Evolutionary conservation across 2,329 filamentous ascomycete genomes (phyloP), one percentile per base, ranked within the genome.

Genomic region (Nigrograna mackinnonii): DNA sequence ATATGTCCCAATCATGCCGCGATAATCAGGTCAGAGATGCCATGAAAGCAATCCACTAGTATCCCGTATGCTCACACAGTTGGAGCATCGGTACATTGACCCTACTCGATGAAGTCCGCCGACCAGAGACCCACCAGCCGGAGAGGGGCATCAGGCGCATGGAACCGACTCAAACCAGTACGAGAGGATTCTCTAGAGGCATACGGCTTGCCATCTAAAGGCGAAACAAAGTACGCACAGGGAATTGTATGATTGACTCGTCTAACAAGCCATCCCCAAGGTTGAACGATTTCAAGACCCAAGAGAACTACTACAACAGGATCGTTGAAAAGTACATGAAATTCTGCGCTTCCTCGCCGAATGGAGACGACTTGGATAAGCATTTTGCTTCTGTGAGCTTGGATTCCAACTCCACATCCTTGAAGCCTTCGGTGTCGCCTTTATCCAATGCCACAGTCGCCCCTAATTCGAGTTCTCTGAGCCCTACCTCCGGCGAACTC

Each of bases 251-350:
- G 35, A 28, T 21, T 35, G n/a, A 31, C 17, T 30, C 20, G 26
- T 31, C 37, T 16, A 46, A 24, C 22, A 34, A 12, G 11, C 14
- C 24, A 11, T 28, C 11, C 21, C 38, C 19, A 46, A 77, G 74
- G 46, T 62, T 75, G 17, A 71, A 73, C 44, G 84, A 92, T 57
- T 75, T 79, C 68, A 89, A 88, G 70, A 81, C 80, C 6, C 92
- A 97, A 70, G 87, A 95, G 67, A 77, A 77, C 40, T 96, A 92
- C 74, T 96, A 92, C 70, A 84, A 85, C 63, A 89, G 85, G 63
- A 95, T 96, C 57, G 84, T 91, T 44, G 86, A 92, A 62, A 84
- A 90, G 36, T 96, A 95, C 72, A 86, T 96, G 81, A 83, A 83
- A 50, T 95, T 96, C 67, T 95, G 91, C 74, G 87, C 88, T 37